phyloP scores from a whole-genome alignment of 305 asterid genomes.

The Fraxinus xanthoxyloides region DNA sequence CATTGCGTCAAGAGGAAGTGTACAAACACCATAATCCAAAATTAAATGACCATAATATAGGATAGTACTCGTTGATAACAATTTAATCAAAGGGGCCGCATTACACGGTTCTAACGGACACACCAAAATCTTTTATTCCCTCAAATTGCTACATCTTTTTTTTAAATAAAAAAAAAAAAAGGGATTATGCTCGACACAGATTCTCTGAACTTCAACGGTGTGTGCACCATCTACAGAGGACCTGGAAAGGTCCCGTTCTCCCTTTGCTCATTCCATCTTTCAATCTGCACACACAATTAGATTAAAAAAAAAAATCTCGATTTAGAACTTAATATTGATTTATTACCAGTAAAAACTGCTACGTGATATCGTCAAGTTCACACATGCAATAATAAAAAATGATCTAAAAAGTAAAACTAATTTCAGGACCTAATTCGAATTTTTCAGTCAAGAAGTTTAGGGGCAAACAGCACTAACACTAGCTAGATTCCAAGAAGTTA shows the following conservation, averaged over 20 bases:
- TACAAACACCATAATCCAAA: background rate
- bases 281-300: conserved; percentile 30
- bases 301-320: background rate
- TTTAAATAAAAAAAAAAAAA: too few relatives aligned
- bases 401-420: background rate
- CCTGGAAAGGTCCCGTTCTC: conserved; percentile 56
- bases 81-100: background rate
- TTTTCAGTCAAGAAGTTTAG: background rate
- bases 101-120: background rate
- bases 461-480: background rate
- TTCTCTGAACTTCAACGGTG: background rate
- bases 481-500: background rate
- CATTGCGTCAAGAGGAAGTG: background rate
- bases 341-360: background rate
- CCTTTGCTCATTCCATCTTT: conserved; percentile 55
- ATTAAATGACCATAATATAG: background rate
- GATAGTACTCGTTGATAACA: background rate
- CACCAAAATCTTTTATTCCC: background rate
- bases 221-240: conserved; percentile 34
- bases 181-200: background rate
- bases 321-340: background rate
- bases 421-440: background rate
- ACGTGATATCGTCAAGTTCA: background rate
- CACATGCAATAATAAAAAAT: background rate
- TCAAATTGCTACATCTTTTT: background rate